Conservation (phyloP, 352 stramenopile species). For the Pythium guiyangense region DNA sequence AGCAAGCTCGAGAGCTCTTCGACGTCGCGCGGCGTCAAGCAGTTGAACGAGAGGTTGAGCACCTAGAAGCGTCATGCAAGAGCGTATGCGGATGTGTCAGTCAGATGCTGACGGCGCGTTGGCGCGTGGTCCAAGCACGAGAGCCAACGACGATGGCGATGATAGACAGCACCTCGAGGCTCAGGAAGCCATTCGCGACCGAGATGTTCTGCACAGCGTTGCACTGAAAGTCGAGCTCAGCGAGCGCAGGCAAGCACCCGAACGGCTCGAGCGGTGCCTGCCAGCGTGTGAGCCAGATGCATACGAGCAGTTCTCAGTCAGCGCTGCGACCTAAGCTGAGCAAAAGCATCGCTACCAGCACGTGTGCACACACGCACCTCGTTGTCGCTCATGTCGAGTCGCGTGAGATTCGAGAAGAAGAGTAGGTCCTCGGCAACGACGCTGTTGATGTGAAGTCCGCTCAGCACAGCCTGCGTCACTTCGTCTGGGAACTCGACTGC, state of each 20-base stretch:
- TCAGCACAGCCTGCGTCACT: conserved; percentile 54
- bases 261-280: conserved; percentile 64
- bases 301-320: not conserved
- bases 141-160: too few relatives aligned
- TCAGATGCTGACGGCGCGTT: too few relatives aligned
- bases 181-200: conserved; percentile 51
- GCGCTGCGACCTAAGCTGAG: not conserved
- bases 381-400: conserved; percentile 82
- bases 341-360: not conserved
- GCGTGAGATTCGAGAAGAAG: conserved; percentile 71
- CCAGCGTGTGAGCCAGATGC: not conserved
- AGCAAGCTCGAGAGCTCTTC: conserved; percentile 70
- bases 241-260: conserved; percentile 49
- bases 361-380: too few relatives aligned
- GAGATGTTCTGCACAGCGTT: conserved; percentile 53
- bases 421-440: conserved; percentile 69
- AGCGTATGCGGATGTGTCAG: not conserved
- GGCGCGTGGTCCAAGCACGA: not conserved
- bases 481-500: conserved; percentile 82
- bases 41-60: conserved; percentile 81
- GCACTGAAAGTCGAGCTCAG: conserved; percentile 79
- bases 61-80: conserved; percentile 20
- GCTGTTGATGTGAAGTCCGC: conserved; percentile 48
- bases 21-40: conserved; percentile 48
- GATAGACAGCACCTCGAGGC: conserved; percentile 35